Evolutionary conservation across 345 rosid genomes (phyloP), one percentile per base, ranked within the genome.

Genomic region (Schrenkiella parvula): DNA sequence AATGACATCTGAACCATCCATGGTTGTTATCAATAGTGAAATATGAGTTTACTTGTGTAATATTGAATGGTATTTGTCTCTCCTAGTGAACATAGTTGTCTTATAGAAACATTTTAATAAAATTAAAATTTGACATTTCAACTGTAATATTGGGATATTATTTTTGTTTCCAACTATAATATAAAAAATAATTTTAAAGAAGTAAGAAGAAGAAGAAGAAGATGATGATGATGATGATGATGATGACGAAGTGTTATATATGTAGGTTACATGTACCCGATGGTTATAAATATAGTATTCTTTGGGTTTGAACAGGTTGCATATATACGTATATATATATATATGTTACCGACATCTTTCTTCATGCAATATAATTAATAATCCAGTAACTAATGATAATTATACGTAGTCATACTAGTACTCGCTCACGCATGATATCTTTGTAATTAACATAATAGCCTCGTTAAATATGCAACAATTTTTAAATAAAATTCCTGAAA

Each of bases 31-130:
- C 47, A 67, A 9, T 52, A 28, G 53, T 39, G 54, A 12, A 51
- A 51, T 11, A 47, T 54, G 71, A 43, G 32, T 55, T 64, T 73
- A 64, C 65, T 68, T 31, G 52, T 73, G 34, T 66, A 47, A 64
- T 64, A 17, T 11, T 56, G 72, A 73, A 29, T 56, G 19, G 58
- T 18, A 32, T 64, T 35, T 46, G 55, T 74, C 46, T 34, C 47
- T 47, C 22, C 2, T 26, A 13, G 3, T 35, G 34, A 73, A 6
- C 58, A 37, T 35, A 46, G 10, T 57, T 73, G 51, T 50, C 68
- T 14, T 48, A n/a, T 48, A 14, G 1, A 8, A 34, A 18, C 3
- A 23, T 9, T 35, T 13, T 1, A 34, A 3, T 10, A 32, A 9
- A 3, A 28, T 47, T 14, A 0, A 14, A 35, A 21, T 23, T 25